Base-by-base conservation (phyloP, 2,329 filamentous ascomycete species). In the Colletotrichum coccodes region DNA sequence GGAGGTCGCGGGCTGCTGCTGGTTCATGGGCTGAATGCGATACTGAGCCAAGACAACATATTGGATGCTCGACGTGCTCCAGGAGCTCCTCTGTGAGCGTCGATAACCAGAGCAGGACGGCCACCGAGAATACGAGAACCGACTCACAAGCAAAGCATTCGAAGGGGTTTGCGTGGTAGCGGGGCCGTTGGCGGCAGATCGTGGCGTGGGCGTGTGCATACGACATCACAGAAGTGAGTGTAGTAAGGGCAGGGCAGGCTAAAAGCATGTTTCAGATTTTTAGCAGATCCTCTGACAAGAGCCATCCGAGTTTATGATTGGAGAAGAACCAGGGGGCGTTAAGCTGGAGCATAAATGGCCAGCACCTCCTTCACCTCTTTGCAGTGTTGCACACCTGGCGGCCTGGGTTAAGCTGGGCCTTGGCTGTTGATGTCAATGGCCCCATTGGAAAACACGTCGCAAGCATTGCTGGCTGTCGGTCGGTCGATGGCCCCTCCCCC, bases 211-310 rank as follows among this genome's bases (percentile, higher is more conserved):
- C 38, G 63, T 70, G 67, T 56, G 60, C 56, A 60, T 69, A 63
- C 26, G 36, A 38, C 50, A 60, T 49, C 36, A 50, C 50, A 50
- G 46, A 16, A 44, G 65, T 46, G 53, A 32, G 30, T 21, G 47
- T 66, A 50, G 46, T 34, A 36, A 44, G 61, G 61, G 44, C 47
- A 68, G 44, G 63, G 56, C 44, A 63, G 64, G 50, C 46, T 58
- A 63, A 69, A 58, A 58, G 40, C 52, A 30, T 63, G 67, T 70
- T 70, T 70, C 67, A 68, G 64, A 67, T 62, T 63, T 49, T 62
- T 54, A 63, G 67, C 50, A 59, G 57, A 63, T 68, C 57, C 58
- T 70, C 67, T 68, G 63, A 63, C 67, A 70, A 70, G 67, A 68
- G 64, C 40, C 57, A 42, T 68, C 64, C 63, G 64, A 68, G 57